Evolutionary conservation across 352 stramenopile genomes (phyloP), one percentile per base, ranked within the genome.

Genomic region (Paralagenidium karlingii): DNA sequence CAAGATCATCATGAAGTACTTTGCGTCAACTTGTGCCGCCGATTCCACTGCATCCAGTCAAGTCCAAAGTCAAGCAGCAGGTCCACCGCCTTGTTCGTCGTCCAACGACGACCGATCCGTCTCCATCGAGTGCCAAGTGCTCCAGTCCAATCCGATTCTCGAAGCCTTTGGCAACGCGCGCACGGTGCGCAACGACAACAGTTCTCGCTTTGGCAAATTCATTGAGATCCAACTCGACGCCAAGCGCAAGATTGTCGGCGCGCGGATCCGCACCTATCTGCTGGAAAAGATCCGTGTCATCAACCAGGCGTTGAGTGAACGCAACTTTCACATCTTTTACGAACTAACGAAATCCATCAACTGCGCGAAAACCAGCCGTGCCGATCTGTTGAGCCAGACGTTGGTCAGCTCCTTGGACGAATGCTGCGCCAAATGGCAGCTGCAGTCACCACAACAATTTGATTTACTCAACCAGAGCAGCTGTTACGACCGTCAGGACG

Each of bases 261-360:
- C 81, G 16, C 64, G 62, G 8, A 90, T 96, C 40, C 73, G 76
- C 49, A 94, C 77, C 22, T 98, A 97, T 42, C 54, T 98, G 22
- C 66, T 98, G 24, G 93, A 98, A 55, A 97, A 97, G 58, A 88
- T 94, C 27, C 73, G 84, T 43, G 63, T 96, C 38, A 80, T 92
- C 40, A 75, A 70, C 37, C 83, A 91, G 47, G 63, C 65, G 2
- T 34, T 47, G 1, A 47, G 79, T 34, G 80, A 94, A 44, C 75
- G 78, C 45, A 90, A 88, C 42, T 94, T 90, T 29, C 80, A 94
- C 60, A 76, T 90, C 41, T 88, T 94, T 42, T 94, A 94, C 56
- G 67, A 92, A 36, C 66, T 94, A 21, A 40, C 19, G 18, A 48
- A 27, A 13, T 31, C 20, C 33, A n/a, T n/a, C n/a, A n/a, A n/a